Evolutionary conservation across 2,329 filamentous ascomycete genomes (phyloP).

Genomic region (Arthrobotrys entomopaga): DNA sequence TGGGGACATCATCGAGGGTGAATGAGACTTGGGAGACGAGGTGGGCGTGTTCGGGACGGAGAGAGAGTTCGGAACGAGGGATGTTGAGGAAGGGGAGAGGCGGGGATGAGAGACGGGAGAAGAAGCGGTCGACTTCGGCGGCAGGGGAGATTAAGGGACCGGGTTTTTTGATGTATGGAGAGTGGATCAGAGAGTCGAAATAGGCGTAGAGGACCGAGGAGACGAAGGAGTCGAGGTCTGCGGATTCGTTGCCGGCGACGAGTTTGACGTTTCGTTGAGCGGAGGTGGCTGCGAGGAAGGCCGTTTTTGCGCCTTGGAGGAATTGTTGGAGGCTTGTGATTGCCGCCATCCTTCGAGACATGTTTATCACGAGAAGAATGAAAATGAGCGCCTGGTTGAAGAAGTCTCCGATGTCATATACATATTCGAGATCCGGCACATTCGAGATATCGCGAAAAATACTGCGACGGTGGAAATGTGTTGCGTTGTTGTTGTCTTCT

Average conservation of each 20-base stretch:
- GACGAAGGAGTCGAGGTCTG: constrained; percentile 83
- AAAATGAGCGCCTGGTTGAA: no score
- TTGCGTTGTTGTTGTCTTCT: constrained; percentile 48
- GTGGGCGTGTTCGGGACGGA: constrained; percentile 78
- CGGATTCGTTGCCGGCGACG: constrained; percentile 75
- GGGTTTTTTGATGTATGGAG: constrained; percentile 62
- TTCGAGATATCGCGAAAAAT: neutral
- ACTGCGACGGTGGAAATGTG: constrained; percentile 10
- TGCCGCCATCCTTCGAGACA: constrained; percentile 39
- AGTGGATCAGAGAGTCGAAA: constrained; percentile 69
- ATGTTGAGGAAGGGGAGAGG: constrained; percentile 81
- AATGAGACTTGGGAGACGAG: constrained; percentile 70
- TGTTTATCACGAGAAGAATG: neutral
- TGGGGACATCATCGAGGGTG: constrained; percentile 72
- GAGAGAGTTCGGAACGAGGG: constrained; percentile 71
- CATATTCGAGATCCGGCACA: neutral
- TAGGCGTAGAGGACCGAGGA: constrained; percentile 79
- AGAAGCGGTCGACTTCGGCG: constrained; percentile 20
- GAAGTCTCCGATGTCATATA: neutral
- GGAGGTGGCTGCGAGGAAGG: constrained; percentile 2
- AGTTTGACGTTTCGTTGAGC: constrained; percentile 66
- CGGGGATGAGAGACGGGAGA: constrained; percentile 64
- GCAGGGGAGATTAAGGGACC: constrained; percentile 12
- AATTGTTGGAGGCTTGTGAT: constrained; percentile 41
- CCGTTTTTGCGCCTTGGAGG: constrained; percentile 21